Evolutionary conservation across 805 yeast species (phyloP).

Genomic region (Spathaspora gorwiae): DNA sequence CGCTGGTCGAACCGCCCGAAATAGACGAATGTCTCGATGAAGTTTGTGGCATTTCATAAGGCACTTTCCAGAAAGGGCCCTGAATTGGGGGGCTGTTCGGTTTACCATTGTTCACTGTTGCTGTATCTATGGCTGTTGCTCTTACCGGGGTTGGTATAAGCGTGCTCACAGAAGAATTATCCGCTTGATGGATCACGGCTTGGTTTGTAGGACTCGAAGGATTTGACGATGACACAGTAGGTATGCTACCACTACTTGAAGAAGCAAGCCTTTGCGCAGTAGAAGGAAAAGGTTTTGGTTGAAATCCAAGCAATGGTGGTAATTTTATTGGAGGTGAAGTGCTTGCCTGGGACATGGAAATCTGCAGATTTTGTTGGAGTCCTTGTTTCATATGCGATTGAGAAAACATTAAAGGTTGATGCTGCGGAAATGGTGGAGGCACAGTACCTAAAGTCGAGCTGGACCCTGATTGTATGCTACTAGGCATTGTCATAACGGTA

Average conservation of each 20-base stretch:
- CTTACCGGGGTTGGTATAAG: not conserved
- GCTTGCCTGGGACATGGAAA: conserved; percentile 2
- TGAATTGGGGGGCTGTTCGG: conserved; percentile 28
- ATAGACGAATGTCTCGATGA: conserved; percentile 6
- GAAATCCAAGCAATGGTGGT: conserved; percentile 25
- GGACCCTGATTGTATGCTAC: not conserved
- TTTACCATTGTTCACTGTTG: not conserved
- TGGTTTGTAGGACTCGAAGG: conserved; percentile 16
- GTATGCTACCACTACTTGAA: conserved; percentile 2
- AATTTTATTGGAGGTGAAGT: conserved; percentile 19
- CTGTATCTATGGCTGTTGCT: conserved; percentile 2
- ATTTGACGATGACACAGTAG: conserved; percentile 4
- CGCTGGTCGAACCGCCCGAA: not conserved
- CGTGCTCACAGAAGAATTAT: not conserved
- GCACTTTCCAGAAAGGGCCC: conserved; percentile 60
- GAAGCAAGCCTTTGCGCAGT: conserved; percentile 4
- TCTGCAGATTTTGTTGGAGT: not conserved
- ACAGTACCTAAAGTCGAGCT: not conserved
- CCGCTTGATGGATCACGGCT: conserved; percentile 1
- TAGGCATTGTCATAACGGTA: not conserved
- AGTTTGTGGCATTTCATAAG: conserved; percentile 49
- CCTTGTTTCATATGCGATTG: not conserved
- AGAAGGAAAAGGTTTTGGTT: conserved; percentile 8
- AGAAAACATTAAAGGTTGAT: conserved; percentile 9
- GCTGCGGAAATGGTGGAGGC: not conserved